Percentiles rank a stretch among this genome's conserved stretches.
Conservation (phyloP, 768 basidiomycete species). For the Lentinula detonsa region DNA sequence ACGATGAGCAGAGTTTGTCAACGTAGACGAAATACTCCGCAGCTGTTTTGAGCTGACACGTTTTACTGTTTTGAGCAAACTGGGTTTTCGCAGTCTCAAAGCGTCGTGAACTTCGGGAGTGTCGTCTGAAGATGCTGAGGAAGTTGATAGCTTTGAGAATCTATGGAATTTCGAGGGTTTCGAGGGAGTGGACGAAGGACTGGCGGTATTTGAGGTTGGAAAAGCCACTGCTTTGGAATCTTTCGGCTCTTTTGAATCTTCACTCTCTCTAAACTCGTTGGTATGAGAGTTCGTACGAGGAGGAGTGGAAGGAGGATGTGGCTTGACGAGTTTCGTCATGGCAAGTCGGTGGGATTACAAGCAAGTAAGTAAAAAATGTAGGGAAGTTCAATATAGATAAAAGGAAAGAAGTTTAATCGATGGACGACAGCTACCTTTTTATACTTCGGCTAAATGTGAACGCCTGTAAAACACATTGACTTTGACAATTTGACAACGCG, state of each 20-base stretch:
- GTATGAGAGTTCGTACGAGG: not conserved
- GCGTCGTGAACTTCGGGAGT: not conserved
- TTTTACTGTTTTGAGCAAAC: not conserved
- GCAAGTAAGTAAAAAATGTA: not conserved
- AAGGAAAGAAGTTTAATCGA: not conserved
- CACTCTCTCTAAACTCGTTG: not conserved
- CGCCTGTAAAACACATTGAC: not conserved
- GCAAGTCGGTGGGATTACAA: not conserved
- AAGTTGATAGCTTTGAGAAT: not conserved
- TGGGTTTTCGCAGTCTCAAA: not conserved
- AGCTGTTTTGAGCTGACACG: not conserved
- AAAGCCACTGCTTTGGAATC: not conserved
- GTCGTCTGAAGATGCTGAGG: not conserved
- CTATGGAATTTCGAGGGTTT: not conserved
- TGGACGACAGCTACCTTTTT: not conserved
- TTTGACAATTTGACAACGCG: not conserved
- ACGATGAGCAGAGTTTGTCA: not conserved
- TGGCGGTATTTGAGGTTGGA: not conserved
- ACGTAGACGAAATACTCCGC: not conserved
- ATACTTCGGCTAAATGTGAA: not conserved
- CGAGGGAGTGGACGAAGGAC: not conserved
- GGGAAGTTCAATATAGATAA: not conserved
- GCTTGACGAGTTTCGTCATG: not conserved
- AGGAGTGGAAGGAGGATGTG: not conserved
- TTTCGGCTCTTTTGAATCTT: not conserved